Base-by-base conservation (phyloP, 805 yeast genomes). In the Yamadazyma olivae region DNA sequence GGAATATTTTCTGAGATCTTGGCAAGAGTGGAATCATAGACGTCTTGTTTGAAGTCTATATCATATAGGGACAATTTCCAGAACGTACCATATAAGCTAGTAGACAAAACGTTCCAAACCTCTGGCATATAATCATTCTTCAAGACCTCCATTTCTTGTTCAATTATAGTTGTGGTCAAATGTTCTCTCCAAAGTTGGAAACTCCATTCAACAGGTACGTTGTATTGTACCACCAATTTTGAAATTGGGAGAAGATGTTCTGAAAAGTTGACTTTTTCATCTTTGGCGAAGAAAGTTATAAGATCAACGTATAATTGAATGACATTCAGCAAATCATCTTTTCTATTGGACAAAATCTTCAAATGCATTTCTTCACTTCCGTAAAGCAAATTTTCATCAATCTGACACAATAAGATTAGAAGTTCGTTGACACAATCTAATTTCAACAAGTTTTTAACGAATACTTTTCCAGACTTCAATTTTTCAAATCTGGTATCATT, bases 51-150 rank as follows among this genome's bases (percentile, higher is more conserved):
- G 51, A 59, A 81, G 41, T 75, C 73, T 21, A 89, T 75, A 49
- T 89, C 96, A 50, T 83, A 80, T 6, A 87, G 59, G 0, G 82
- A 72, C 22, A 83, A 62, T 42, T 68, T 76, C 96, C 96, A 90
- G 48, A 89, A 90, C 1, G 73, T 62, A 2, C 66, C 59, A 49
- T 71, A 85, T 19, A 87, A 59, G 0, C 64, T 67, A 10, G 57
- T 51, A 2, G 64, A 48, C 2, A 79, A 33, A 13, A 20, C 14
- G 5, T 18, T 10, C 26, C 26, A 12, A 17, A 32, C 12, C 1
- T 35, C 40, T 12, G 44, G 39, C 4, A 36, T 32, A n/a, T 41
- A 37, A 18, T 33, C 32, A 3, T 17, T 16, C 5, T 25, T n/a
- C 12, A 18, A 7, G 12, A 13, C n/a, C 8, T 17, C 2, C 15